These are phyloP conservation scores for Carex kokanica DNA, from an alignment of 176 grass and related monocot genomes.

Conservation along the genomic window DNA sequence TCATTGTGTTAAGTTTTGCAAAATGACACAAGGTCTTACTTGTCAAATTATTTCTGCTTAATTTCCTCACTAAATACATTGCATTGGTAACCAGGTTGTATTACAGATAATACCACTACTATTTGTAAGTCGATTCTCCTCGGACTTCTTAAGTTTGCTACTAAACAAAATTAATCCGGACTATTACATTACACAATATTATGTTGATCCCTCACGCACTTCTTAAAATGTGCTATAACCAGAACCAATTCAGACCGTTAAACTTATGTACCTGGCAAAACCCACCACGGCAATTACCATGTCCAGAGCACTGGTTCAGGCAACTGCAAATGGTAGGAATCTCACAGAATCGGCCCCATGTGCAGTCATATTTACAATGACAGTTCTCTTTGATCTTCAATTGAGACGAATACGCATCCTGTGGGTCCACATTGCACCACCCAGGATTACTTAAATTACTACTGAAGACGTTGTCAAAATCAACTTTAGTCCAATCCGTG, in stretches of 20 bases:
- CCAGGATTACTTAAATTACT: conserved; percentile 65
- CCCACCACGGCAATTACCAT: conserved; percentile 84
- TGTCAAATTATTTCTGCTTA: background rate
- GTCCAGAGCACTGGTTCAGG: conserved; percentile 82
- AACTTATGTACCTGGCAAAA: conserved; percentile 67
- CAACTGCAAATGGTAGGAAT: conserved; percentile 66
- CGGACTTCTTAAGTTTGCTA: background rate
- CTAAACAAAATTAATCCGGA: background rate
- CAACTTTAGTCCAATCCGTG: conserved; percentile 63
- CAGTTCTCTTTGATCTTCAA: conserved; percentile 81
- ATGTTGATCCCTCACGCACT: background rate
- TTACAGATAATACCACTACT: background rate
- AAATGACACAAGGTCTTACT: background rate
- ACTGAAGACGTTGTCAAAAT: conserved; percentile 82
- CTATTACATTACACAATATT: background rate
- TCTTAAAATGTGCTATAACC: background rate
- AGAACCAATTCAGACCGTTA: background rate
- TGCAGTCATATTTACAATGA: conserved; percentile 90
- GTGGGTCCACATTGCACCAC: conserved; percentile 91
- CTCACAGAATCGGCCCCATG: conserved; percentile 77
- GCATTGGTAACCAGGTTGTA: background rate
- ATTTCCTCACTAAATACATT: background rate
- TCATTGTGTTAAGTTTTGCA: background rate
- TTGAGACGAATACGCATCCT: conserved; percentile 69
- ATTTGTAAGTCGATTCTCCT: background rate